Conservation (phyloP, 2,329 filamentous ascomycete genomes). For the Hypoxylon sp. region DNA sequence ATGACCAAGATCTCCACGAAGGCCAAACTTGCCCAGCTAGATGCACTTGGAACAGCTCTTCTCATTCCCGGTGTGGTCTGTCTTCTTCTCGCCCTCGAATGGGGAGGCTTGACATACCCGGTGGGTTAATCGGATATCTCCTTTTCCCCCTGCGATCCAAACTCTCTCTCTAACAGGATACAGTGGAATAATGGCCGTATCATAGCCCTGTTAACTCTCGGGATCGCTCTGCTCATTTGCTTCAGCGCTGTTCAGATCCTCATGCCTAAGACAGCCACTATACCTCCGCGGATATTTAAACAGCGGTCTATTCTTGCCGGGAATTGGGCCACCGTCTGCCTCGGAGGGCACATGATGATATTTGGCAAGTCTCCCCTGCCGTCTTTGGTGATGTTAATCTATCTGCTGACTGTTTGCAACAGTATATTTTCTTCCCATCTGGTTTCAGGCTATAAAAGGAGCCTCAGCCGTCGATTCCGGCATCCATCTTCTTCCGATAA, state of each 20-base stretch:
- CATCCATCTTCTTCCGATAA: conserved; percentile 53
- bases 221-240: conserved; percentile 50
- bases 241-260: conserved; percentile 50
- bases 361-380: conserved; percentile 21
- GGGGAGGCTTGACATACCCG: conserved; percentile 54
- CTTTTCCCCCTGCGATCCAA: conserved; percentile 48
- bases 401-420: conserved; percentile 28
- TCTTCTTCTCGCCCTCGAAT: conserved; percentile 62
- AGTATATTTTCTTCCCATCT: conserved; percentile 55
- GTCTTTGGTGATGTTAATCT: not conserved
- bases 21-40: conserved; percentile 37
- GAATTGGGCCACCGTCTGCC: conserved; percentile 34
- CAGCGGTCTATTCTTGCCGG: conserved; percentile 42
- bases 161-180: not conserved
- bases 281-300: conserved; percentile 43
- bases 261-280: conserved; percentile 37
- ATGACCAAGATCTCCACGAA: conserved; percentile 19
- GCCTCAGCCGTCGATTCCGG: conserved; percentile 53
- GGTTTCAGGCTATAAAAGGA: conserved; percentile 48
- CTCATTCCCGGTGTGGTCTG: conserved; percentile 54
- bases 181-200: conserved; percentile 54
- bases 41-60: conserved; percentile 37
- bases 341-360: conserved; percentile 50
- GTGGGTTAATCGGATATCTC: conserved; percentile 11
- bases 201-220: conserved; percentile 55